These are phyloP conservation scores for Tylopilus sp. DNA, from an alignment of 1,284 basidiomycete genomes.

Conservation along the genomic window DNA sequence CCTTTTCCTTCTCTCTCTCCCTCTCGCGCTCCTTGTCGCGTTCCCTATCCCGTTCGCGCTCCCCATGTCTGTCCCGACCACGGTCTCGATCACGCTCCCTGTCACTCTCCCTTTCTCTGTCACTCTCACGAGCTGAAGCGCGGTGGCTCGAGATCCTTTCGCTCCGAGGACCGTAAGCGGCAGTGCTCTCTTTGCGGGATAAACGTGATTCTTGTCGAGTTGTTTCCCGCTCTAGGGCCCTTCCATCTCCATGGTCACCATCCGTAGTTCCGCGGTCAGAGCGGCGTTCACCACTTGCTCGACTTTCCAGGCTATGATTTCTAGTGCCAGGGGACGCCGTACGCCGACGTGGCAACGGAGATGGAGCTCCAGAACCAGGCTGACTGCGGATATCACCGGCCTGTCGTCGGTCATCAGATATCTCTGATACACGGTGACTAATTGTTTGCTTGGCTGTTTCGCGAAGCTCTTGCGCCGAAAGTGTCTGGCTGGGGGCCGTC, in stretches of 20 bases:
- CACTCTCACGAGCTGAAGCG: constrained; percentile 27
- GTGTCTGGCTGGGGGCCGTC: constrained; percentile 70
- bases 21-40: constrained; percentile 39
- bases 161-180: constrained; percentile 44
- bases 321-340: constrained; percentile 66
- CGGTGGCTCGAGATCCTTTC: constrained; percentile 43
- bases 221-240: constrained; percentile 43
- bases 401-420: constrained; percentile 41
- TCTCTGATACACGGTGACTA: constrained; percentile 32
- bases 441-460: constrained; percentile 70
- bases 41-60: constrained; percentile 45
- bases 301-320: constrained; percentile 68
- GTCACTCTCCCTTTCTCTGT: constrained; percentile 46
- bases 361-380: constrained; percentile 47
- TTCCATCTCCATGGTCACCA: constrained; percentile 47
- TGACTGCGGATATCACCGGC: constrained; percentile 40
- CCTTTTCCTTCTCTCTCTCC: constrained; percentile 40
- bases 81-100: constrained; percentile 45
- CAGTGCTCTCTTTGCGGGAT: constrained; percentile 41
- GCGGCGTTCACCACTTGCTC: constrained; percentile 62
- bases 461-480: constrained; percentile 74
- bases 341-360: constrained; percentile 52
- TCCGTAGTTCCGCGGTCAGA: constrained; percentile 48
- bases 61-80: constrained; percentile 41
- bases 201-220: constrained; percentile 42